Percentiles rank a stretch among this genome's conserved stretches.
These are phyloP conservation scores for Cryptococcus maquisensis DNA, from an alignment of 1,284 basidiomycete genomes.

Conservation along the genomic window DNA sequence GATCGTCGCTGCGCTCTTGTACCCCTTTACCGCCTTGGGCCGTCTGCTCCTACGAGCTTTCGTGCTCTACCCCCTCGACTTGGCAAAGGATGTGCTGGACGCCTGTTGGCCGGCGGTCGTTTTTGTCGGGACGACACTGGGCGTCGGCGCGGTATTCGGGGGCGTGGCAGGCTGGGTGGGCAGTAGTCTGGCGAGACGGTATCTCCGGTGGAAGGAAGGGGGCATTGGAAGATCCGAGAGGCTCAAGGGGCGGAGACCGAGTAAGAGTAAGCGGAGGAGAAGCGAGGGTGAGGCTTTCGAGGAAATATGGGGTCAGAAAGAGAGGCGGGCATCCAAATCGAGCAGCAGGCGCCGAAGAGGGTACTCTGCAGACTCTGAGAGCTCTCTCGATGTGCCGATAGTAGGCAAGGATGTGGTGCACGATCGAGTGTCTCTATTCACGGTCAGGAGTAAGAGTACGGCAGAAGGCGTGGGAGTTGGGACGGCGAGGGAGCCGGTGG, in stretches of 20 bases:
- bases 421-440: neutral
- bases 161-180: conserved; percentile 35
- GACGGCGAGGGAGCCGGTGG: conserved; percentile 20
- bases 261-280: neutral
- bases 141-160: conserved; percentile 36
- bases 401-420: neutral
- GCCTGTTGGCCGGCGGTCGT: conserved; percentile 38
- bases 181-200: conserved; percentile 17
- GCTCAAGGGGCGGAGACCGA: neutral
- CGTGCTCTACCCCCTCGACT: conserved; percentile 25
- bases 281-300: neutral
- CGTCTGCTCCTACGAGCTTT: conserved; percentile 29
- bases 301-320: neutral
- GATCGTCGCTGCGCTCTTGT: conserved; percentile 23
- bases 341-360: neutral
- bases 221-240: neutral
- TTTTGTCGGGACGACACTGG: conserved; percentile 39
- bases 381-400: neutral
- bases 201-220: conserved; percentile 10
- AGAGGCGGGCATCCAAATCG: neutral
- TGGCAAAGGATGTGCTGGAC: conserved; percentile 21
- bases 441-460: neutral
- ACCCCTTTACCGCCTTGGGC: conserved; percentile 31
- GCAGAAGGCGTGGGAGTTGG: conserved; percentile 2
- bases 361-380: neutral